phyloP scores from a whole-genome alignment of 2,329 filamentous ascomycete genomes.

The Teratosphaeria destructans region DNA sequence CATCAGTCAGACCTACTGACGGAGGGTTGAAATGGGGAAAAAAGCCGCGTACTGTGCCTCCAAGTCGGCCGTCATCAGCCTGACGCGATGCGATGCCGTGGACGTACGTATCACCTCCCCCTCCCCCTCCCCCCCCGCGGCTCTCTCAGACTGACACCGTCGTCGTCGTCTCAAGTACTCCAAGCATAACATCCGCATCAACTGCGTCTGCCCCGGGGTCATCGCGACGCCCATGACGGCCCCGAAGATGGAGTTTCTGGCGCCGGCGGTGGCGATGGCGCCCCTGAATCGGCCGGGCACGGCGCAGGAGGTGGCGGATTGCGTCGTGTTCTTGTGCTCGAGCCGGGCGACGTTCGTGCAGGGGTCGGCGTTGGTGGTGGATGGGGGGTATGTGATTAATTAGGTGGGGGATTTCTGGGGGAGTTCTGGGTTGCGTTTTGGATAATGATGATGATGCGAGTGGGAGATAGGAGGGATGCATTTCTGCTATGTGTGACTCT shows the following conservation, averaged over 20 bases:
- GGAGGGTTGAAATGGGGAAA: no score
- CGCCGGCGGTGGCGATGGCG: constrained; percentile 21
- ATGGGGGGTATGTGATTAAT: constrained; percentile 38
- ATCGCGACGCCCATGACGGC: constrained; percentile 33
- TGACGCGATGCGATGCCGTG: constrained; percentile 40
- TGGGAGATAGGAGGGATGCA: no score
- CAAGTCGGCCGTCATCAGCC: constrained; percentile 36
- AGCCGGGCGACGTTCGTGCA: constrained; percentile 38
- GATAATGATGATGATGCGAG: no score
- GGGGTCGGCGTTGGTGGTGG: constrained; percentile 34
- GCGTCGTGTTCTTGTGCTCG: constrained; percentile 36
- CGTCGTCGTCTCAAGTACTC: constrained; percentile 27
- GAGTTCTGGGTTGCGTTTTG: no score
- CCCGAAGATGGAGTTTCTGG: constrained; percentile 24
- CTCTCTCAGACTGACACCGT: no score
- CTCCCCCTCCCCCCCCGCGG: no score
- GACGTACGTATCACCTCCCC: constrained; percentile 25
- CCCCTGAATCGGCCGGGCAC: constrained; percentile 35
- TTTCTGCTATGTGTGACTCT: no score
- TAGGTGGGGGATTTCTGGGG: constrained; percentile 6
- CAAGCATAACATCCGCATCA: constrained; percentile 36
- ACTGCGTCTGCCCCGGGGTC: constrained; percentile 30
- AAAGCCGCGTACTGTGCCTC: constrained; percentile 35
- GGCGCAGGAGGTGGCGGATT: constrained; percentile 38
- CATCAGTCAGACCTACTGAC: background rate